Evolutionary conservation across 345 rosid species (phyloP), one percentile per base, ranked within the genome.

Genomic region (Eucalyptus sp.): DNA sequence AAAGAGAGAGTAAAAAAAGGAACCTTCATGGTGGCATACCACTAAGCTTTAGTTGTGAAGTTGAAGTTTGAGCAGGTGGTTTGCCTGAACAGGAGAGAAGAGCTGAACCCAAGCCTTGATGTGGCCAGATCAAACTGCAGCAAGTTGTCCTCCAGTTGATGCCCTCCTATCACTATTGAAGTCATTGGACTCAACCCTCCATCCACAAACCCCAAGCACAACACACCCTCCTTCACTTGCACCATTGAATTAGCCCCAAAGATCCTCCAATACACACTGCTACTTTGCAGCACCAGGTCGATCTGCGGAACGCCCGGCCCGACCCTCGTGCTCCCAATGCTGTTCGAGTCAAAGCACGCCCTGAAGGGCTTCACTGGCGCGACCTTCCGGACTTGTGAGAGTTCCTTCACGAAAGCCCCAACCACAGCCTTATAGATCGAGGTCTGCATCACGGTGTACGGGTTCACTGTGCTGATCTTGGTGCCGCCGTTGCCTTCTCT

Each of bases 381-480:
- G 5, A 93, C 97, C 49, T 92, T 88, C 1, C 80, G 90, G 80
- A 96, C 93, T 90, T 93, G 93, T 88, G 89, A 90, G 5, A 95
- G 89, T 85, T 89, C 93, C 5, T 56, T 87, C 25, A 93, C 86
- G 49, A 94, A 95, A 8, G 94, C 94, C 7, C 89, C 87, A 0
- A 92, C 92, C 27, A 95, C 92, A 10, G 96, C 96, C 1, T 90
- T 90, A 89, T 83, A 95, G 79, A 96, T 95, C 7, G 97, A 93
- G 5, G 92, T 86, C 86, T 95, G 93, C 90, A 96, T 13, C 50
- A 93, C 91, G 1, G 97, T 95, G 94, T 95, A 95, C 1, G 97
- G 95, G 16, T 95, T 37, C 62, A 95, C 96, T 1, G 97, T 93
- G 94, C 97, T 96, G 88, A 97, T 91, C 88, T 95, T 95, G n/a